Evolutionary conservation across 1,284 basidiomycete genomes (phyloP), one percentile per base, ranked within the genome.

Genomic region (Puccinia novopanici): DNA sequence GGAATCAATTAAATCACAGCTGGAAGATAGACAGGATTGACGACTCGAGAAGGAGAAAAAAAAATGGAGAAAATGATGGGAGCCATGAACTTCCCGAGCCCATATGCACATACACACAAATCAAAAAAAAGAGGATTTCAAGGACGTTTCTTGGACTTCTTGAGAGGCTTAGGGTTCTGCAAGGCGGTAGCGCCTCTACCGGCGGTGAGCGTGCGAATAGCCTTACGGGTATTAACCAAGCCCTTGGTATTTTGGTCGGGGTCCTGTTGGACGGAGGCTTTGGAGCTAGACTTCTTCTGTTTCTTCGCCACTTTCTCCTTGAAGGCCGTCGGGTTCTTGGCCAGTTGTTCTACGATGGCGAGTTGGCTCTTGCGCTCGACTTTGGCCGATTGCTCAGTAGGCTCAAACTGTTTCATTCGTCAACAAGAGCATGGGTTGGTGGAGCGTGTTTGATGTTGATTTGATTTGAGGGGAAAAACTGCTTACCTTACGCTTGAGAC

Each of bases 401-500:
- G 90, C 9, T 92, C 92, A 84, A 95, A 96, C 92, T 94, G 84
- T 34, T 54, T n/a, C 19, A 15, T 24, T 15, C 5, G 9, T 54
- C 9, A 22, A n/a, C 8, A 6, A 22, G 59, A 24, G 6, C 27
- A 34, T 12, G 61, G 27, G 61, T 40, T 61, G 59, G 59, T 61
- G n/a, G 34, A 72, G 27, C 45, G 45, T 68, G 17, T 59, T 50
- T 57, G 55, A 19, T n/a, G 19, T n/a, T 57, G 3, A 34, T 34
- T 45, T 59, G 12, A n/a, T 10, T 55, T 27, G 42, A 75, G 83
- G 83, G 48, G 48, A 10, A n/a, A 6, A 45, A 45, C 42, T 19
- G 84, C 88, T 77, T 83, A 94, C 94, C 90, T 98, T 97, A 84
- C 95, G 90, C 88, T 98, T 98, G 81, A 95, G 86, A 8, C 95